phyloP scores from a whole-genome alignment of 805 yeast genomes.

The Ogataea siamensis region DNA sequence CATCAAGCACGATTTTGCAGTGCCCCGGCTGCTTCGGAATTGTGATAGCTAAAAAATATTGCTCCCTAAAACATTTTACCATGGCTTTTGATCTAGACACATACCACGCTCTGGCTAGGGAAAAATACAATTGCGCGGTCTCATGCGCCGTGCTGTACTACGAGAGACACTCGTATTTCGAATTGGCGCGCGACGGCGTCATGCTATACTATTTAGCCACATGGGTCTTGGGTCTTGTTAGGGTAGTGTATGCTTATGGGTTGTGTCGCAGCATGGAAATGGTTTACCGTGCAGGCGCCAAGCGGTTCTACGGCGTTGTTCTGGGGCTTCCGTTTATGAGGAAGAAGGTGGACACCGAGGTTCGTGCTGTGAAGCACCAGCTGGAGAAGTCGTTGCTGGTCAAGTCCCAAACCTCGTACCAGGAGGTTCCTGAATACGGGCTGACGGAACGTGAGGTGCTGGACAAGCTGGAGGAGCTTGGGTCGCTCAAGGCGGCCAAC shows the following conservation, averaged over 20 bases:
- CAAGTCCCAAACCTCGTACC: constrained; percentile 46
- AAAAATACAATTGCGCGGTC: not conserved
- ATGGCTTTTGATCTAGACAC: constrained; percentile 1
- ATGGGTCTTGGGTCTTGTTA: constrained; percentile 5
- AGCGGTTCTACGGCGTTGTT: constrained; percentile 12
- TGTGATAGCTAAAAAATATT: not conserved
- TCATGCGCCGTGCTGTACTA: constrained; percentile 8
- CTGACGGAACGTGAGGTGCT: constrained; percentile 46
- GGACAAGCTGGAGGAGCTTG: constrained; percentile 48
- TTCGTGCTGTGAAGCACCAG: constrained; percentile 42
- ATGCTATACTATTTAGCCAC: constrained; percentile 12
- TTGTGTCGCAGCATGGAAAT: constrained; percentile 12
- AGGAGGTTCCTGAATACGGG: constrained; percentile 59
- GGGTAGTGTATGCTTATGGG: constrained; percentile 29
- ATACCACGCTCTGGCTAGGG: not conserved
- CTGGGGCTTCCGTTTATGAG: constrained; percentile 39
- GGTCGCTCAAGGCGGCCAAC: constrained; percentile 54
- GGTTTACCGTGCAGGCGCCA: constrained; percentile 9
- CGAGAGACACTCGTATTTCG: constrained; percentile 7
- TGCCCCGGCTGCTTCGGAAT: not conserved
- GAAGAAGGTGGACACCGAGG: constrained; percentile 58
- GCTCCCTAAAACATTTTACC: not conserved
- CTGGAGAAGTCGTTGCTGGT: constrained; percentile 60
- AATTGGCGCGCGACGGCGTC: constrained; percentile 10
- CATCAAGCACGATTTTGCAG: too few relatives aligned